Evolutionary conservation across 495 filamentous ascomycete species (phyloP), one percentile per base, ranked within the genome.

Genomic region (Elasticomyces elasticus): DNA sequence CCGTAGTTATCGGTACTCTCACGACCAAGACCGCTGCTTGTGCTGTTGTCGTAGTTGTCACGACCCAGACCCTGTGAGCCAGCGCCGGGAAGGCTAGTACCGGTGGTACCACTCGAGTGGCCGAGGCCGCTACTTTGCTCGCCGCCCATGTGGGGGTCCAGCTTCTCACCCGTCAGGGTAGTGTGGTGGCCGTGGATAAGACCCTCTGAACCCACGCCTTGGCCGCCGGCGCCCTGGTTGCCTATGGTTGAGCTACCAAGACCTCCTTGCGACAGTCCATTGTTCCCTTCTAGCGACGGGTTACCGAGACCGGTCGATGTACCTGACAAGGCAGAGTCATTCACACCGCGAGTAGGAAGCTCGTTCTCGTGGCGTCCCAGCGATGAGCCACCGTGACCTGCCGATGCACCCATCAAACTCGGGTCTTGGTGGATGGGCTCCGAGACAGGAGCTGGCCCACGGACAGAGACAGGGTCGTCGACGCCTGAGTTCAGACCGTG

Each of bases 101-200:
- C 35, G 12, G 35, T 40, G 13, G 5, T 15, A 33, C 30, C 3
- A 40, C 35, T n/a, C n/a, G n/a, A n/a, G n/a, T n/a, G n/a, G n/a
- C n/a, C n/a, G n/a, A n/a, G n/a, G n/a, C n/a, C n/a, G n/a, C n/a
- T n/a, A n/a, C 40, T 44, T 20, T 49, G 17, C 25, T 19, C 19
- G 20, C 42, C 42, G 15, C 45, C 24, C n/a, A 40, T 1, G 25
- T 51, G 48, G 30, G 48, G 48, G 24, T 51, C 48, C 5, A 51
- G 25, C 3, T 3, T 7, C 33, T 51, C 48, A 22, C 48, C 48
- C 11, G 48, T 51, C 19, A 23, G 11, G 2, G 48, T 51, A 4
- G 48, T 38, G 48, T 51, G 48, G 25, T 51, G 48, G 24, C 48
- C 48, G 19, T 51, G 48, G 48, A 51, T 51, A 11, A 51, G 25